Base-by-base conservation (phyloP, 1,139 yeast genomes). In the Groenewaldozyma sp. region DNA sequence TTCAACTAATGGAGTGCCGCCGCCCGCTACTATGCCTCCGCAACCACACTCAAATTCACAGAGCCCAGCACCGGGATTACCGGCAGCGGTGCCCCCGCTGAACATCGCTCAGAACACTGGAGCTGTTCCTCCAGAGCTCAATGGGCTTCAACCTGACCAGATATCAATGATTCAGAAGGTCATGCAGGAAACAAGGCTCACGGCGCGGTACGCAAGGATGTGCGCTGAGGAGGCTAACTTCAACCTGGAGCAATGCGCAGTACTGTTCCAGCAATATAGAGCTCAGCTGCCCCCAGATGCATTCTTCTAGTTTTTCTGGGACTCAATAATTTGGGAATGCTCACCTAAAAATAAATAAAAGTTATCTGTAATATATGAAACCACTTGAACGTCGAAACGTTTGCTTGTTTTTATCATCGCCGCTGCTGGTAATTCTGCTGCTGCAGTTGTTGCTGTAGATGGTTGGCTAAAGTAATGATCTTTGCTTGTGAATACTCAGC, bases 151-250 rank as follows among this genome's bases (percentile, higher is more conserved):
- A 32, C 71, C 73, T 0, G 59, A 63, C 1, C 94, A 86, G 56
- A 77, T 80, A 48, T 81, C 78, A 46, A 62, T 84, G 7, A 69
- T 84, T 19, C 71, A 74, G 20, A 78, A 73, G 51, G 65, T 91
- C 21, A 73, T 81, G 60, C 60, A 72, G 36, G 87, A 82, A 49
- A 91, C 97, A 0, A 76, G 78, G 41, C 65, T 91, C 48, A 87
- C 75, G 50, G 68, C 83, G 20, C 82, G 82, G 52, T 91, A 78
- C 58, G 84, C 93, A 1, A 64, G 78, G 27, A 76, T 88, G 86
- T 71, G 93, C 38, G 82, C 91, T 40, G 88, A 87, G 55, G 95
- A 87, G 59, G 86, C 95, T 53, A 71, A 75, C 41, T 88, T 94
- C 88, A 82, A 84, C 60, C 78, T 75, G 51, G 78, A 74, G 36